Evolutionary conservation across 2,329 filamentous ascomycete genomes (phyloP), one percentile per base, ranked within the genome.

Genomic region (Podosphaera aphanis): DNA sequence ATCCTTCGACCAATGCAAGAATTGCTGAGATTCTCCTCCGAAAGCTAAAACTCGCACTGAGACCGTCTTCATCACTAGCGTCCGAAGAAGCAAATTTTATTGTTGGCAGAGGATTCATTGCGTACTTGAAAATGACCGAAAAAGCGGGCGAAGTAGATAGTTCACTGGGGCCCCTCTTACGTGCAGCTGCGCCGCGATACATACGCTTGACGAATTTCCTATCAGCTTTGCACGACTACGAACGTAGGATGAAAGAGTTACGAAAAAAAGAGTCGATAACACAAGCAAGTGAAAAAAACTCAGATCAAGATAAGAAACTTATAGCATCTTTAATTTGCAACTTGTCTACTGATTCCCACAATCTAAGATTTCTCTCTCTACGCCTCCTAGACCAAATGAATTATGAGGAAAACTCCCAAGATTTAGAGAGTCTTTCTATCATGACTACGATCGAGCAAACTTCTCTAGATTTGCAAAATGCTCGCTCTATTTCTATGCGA

Each of bases 381-480:
- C 73, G 76, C 48, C 66, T 94, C 21, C 63, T 95, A 11, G 69
- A 73, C 37, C 66, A 73, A 31, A 62, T 90, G 15, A 65, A 74
- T 43, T 62, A 59, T 45, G 52, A 66, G 63, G 46, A 62, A 58
- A 33, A 67, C 69, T 45, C 65, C 69, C 49, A 62, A 68, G 40
- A 59, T 53, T 62, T 67, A 4, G 64, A 73, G 25, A 63, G 67
- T 5, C 61, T 82, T 20, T 63, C 65, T 5, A 68, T 75, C 5
- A 88, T 93, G 63, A 68, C 86, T 15, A 71, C 83, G 50, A 75
- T 86, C 15, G 86, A 95, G 59, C 72, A 84, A 50, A 83, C 78
- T 5, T 77, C 83, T 0, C 63, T 93, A n/a, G 74, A 73, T 41
- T 66, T 93, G 3, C 74, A 86, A 47, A 83, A 79, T 43, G 73